These are phyloP conservation scores for Fusarium anthophilum DNA, from an alignment of 2,329 filamentous ascomycete species.

Conservation along the genomic window DNA sequence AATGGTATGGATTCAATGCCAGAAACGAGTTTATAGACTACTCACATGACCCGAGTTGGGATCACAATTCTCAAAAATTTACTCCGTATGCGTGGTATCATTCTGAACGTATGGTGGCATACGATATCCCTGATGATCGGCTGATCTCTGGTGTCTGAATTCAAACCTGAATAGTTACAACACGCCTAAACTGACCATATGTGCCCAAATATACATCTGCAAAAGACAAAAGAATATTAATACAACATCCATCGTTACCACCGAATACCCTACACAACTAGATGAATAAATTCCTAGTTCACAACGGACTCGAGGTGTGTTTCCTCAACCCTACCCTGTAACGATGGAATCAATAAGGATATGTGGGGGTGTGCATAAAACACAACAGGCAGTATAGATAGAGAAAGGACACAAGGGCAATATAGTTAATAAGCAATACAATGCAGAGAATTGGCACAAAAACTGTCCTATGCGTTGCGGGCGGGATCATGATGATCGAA, in stretches of 20 bases:
- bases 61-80: not conserved
- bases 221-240: not conserved
- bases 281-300: not conserved
- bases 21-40: not conserved
- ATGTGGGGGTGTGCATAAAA: not conserved
- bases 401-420: not conserved
- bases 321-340: slow-evolving; percentile 5
- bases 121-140: not conserved
- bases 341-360: not conserved
- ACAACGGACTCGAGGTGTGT: not conserved
- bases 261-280: not conserved
- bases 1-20: not conserved
- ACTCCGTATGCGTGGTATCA: not conserved
- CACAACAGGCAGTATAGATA: not conserved
- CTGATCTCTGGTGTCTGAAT: not conserved
- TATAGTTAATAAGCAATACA: not conserved
- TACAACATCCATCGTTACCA: not conserved
- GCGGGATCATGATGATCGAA: slow-evolving; percentile 26
- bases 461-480: slow-evolving; percentile 13
- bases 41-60: too few species aligned
- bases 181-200: too few species aligned
- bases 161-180: not conserved
- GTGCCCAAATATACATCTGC: not conserved
- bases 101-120: not conserved
- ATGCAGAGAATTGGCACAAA: not conserved